Conservation (phyloP, 768 basidiomycete genomes). For the Boletus rufocinnamomeus region DNA sequence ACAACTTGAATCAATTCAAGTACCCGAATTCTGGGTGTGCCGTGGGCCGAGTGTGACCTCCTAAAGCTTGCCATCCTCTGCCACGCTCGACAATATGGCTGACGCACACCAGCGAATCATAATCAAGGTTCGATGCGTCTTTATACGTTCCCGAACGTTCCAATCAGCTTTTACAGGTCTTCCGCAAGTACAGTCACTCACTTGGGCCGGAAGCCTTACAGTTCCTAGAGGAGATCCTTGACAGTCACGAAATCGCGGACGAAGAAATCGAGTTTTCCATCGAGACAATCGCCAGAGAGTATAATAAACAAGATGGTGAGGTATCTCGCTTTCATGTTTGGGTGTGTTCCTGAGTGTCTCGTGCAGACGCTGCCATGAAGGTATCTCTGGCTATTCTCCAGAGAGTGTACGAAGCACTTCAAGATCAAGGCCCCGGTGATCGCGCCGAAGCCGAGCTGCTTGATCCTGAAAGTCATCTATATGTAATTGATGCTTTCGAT, state of each 20-base stretch:
- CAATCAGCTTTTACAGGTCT: slow-evolving; percentile 52
- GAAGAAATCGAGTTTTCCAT: slow-evolving; percentile 73
- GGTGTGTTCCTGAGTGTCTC: not conserved
- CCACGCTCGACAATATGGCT: slow-evolving; percentile 32
- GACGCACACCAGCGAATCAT: slow-evolving; percentile 43
- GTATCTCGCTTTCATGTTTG: slow-evolving; percentile 14
- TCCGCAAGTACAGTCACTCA: slow-evolving; percentile 86
- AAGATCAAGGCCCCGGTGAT: slow-evolving; percentile 55
- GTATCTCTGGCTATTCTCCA: slow-evolving; percentile 66
- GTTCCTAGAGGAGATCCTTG: slow-evolving; percentile 70
- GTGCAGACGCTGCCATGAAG: slow-evolving; percentile 77
- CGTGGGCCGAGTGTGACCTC: not conserved
- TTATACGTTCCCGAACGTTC: not conserved
- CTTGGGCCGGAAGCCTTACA: slow-evolving; percentile 77
- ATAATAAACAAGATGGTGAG: slow-evolving; percentile 85
- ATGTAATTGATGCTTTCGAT: slow-evolving; percentile 87
- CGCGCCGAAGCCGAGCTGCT: slow-evolving; percentile 60
- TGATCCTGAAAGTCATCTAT: slow-evolving; percentile 80
- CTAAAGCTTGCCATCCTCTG: not conserved
- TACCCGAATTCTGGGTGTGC: not conserved
- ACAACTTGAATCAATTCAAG: too few species aligned
- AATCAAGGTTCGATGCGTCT: slow-evolving; percentile 40
- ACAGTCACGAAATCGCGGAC: slow-evolving; percentile 68
- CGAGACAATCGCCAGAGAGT: slow-evolving; percentile 81
- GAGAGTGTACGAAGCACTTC: slow-evolving; percentile 74